phyloP scores from a whole-genome alignment of 1,284 basidiomycete species.

The Trametes sp. region DNA sequence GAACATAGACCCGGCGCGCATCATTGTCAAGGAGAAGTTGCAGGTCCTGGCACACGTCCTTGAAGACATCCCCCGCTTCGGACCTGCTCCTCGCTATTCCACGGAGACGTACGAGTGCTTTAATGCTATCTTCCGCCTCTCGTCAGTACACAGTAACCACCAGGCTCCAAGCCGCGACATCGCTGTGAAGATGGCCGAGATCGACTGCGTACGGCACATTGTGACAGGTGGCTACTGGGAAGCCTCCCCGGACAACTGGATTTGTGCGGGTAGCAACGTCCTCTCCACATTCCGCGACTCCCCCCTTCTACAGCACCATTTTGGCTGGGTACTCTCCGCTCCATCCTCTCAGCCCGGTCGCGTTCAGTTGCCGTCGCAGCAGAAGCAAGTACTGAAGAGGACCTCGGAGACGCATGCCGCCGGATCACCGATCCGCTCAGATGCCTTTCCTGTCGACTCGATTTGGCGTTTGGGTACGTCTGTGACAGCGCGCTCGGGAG shows the following conservation, averaged over 20 bases:
- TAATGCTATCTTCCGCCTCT: conserved; percentile 47
- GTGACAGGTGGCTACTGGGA: conserved; percentile 32
- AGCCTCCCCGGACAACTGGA: conserved; percentile 38
- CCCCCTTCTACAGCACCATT: background rate
- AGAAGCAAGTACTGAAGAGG: no score
- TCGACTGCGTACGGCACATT: conserved; percentile 46
- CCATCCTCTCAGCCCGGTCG: no score
- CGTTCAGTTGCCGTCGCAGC: no score
- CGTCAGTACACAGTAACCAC: conserved; percentile 45
- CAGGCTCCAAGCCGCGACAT: conserved; percentile 49
- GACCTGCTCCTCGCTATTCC: conserved; percentile 39
- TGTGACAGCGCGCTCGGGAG: background rate
- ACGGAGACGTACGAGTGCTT: conserved; percentile 49
- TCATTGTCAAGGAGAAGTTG: conserved; percentile 46
- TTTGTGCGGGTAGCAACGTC: background rate
- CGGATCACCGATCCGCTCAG: no score
- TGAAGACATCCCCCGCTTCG: conserved; percentile 43
- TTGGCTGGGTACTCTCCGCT: background rate
- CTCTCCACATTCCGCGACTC: background rate
- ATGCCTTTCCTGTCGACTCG: background rate
- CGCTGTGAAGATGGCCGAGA: conserved; percentile 38
- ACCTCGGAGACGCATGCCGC: no score
- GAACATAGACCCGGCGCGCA: conserved; percentile 38
- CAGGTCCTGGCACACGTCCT: conserved; percentile 45
- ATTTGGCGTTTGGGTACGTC: background rate